These are phyloP conservation scores for Zygosaccharomyces pseudorouxii DNA, from an alignment of 805 yeast genomes.

Conservation along the genomic window DNA sequence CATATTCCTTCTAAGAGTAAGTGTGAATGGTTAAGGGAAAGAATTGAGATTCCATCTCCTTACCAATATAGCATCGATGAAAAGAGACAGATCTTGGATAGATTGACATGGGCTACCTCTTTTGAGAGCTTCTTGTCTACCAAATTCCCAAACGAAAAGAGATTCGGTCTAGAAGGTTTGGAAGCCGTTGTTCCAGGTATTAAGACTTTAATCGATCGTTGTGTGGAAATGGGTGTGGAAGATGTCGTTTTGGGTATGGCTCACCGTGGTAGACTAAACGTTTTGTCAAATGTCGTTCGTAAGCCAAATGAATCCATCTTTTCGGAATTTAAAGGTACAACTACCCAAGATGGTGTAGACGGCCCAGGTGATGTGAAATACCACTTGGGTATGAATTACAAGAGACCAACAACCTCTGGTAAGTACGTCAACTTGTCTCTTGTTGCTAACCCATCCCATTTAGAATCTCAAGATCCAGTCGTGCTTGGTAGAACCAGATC, in stretches of 20 bases:
- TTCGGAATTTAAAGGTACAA: slow-evolving; percentile 90
- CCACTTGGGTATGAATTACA: slow-evolving; percentile 98
- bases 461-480: slow-evolving; percentile 98
- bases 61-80: slow-evolving; percentile 79
- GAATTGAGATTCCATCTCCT: slow-evolving; percentile 89
- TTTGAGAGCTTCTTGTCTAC: slow-evolving; percentile 91
- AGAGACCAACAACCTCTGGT: slow-evolving; percentile 98
- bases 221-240: slow-evolving; percentile 89
- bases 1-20: slow-evolving; percentile 93
- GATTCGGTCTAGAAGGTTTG: slow-evolving; percentile 98
- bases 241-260: slow-evolving; percentile 99
- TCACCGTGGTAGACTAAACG: slow-evolving; percentile 97
- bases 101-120: slow-evolving; percentile 93
- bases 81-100: slow-evolving; percentile 93
- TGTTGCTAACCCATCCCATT: slow-evolving; percentile 98
- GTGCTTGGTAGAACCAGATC: slow-evolving; percentile 98
- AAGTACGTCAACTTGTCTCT: slow-evolving; percentile 90
- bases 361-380: slow-evolving; percentile 99
- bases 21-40: slow-evolving; percentile 98
- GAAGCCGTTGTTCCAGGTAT: slow-evolving; percentile 96
- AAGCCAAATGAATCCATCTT: slow-evolving; percentile 98
- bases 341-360: slow-evolving; percentile 67
- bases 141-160: slow-evolving; percentile 96
- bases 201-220: slow-evolving; percentile 89
- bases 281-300: slow-evolving; percentile 96